These are phyloP conservation scores for Claviceps pusilla DNA, from an alignment of 2,329 filamentous ascomycete species.

Conservation along the genomic window DNA sequence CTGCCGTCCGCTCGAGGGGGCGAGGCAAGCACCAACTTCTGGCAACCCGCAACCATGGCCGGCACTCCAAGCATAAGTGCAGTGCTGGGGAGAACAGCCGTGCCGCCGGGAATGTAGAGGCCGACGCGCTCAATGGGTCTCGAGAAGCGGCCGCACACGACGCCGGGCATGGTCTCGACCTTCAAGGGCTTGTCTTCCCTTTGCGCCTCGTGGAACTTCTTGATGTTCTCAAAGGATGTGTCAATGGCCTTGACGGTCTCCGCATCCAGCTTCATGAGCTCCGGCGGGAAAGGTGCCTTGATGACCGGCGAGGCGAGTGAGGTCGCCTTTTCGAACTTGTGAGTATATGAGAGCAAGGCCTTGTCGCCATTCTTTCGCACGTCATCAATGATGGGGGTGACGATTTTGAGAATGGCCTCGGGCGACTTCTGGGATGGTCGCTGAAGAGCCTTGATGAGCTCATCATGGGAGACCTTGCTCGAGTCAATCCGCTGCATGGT, in stretches of 20 bases:
- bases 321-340: slow-evolving; percentile 95
- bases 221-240: slow-evolving; percentile 83
- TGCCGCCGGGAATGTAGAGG: slow-evolving; percentile 88
- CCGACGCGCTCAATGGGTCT: slow-evolving; percentile 92
- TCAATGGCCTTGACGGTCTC: slow-evolving; percentile 92
- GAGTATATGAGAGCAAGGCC: slow-evolving; percentile 80
- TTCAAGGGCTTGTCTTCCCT: slow-evolving; percentile 65
- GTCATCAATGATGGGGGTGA: slow-evolving; percentile 80
- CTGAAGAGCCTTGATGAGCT: slow-evolving; percentile 62
- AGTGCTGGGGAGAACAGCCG: slow-evolving; percentile 90
- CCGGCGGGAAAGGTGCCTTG: slow-evolving; percentile 70
- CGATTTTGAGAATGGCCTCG: slow-evolving; percentile 84
- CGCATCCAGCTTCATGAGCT: slow-evolving; percentile 68
- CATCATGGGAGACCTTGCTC: slow-evolving; percentile 43
- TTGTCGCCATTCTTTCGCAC: slow-evolving; percentile 73
- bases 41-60: slow-evolving; percentile 91
- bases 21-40: slow-evolving; percentile 85
- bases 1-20: slow-evolving; percentile 80
- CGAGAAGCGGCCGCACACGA: slow-evolving; percentile 84
- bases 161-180: slow-evolving; percentile 96
- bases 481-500: slow-evolving; percentile 70
- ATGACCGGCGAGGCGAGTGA: slow-evolving; percentile 80
- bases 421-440: slow-evolving; percentile 87
- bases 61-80: slow-evolving; percentile 97
- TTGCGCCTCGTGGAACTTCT: slow-evolving; percentile 84